Percentiles rank a stretch among this genome's conserved stretches.
Evolutionary conservation across 2,329 filamentous ascomycete species (phyloP).

Genomic region (Penicillium frequentans): DNA sequence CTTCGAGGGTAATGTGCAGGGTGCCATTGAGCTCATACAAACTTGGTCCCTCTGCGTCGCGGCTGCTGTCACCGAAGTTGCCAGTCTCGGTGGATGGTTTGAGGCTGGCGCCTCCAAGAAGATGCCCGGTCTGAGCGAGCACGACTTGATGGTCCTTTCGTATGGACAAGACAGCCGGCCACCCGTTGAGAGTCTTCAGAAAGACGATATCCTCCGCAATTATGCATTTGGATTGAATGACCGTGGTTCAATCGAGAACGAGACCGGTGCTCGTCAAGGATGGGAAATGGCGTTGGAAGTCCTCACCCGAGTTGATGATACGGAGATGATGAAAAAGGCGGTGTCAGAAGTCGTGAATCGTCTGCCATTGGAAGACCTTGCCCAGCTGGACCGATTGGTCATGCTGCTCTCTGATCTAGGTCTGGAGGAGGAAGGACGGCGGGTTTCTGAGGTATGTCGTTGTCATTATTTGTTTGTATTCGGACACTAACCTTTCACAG

Average conservation of each 20-base stretch:
- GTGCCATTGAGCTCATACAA: conserved; percentile 70
- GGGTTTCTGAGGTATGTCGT: conserved; percentile 73
- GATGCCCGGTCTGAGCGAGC: conserved; percentile 68
- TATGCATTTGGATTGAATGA: conserved; percentile 68
- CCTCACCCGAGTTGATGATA: conserved; percentile 76
- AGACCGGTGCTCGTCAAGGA: conserved; percentile 59
- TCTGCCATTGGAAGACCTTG: conserved; percentile 69
- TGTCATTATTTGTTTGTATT: not conserved
- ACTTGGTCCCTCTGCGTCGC: conserved; percentile 80
- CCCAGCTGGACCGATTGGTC: conserved; percentile 79
- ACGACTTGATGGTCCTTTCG: conserved; percentile 82
- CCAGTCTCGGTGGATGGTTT: conserved; percentile 81
- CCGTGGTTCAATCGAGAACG: conserved; percentile 34
- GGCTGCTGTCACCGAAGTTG: conserved; percentile 77
- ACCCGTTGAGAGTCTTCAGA: conserved; percentile 56
- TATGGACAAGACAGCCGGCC: conserved; percentile 59
- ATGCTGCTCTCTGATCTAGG: conserved; percentile 73
- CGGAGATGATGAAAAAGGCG: conserved; percentile 67
- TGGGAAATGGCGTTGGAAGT: conserved; percentile 90
- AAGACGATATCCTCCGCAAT: conserved; percentile 73
- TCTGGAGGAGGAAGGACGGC: conserved; percentile 74
- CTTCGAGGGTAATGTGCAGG: conserved; percentile 79
- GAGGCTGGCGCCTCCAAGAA: conserved; percentile 58
- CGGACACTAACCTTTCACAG: conserved; percentile 47
- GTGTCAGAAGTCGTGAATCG: conserved; percentile 72